Evolutionary conservation across 2,329 filamentous ascomycete genomes (phyloP), one percentile per base, ranked within the genome.

Genomic region (Penicillium vulpinum): DNA sequence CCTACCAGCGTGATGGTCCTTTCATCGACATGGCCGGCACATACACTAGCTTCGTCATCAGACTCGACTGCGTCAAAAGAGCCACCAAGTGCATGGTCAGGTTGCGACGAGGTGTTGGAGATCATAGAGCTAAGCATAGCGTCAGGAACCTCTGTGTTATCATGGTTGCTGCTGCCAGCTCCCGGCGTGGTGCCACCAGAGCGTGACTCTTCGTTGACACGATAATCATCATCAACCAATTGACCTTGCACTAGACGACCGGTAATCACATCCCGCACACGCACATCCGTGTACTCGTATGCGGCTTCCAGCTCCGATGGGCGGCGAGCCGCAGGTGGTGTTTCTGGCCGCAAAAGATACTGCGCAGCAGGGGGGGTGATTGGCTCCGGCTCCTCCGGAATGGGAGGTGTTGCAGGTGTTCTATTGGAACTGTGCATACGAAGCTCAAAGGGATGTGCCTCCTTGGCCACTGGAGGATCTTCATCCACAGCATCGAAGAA

Each of bases 1-100:
- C 94, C 94, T 15, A 99, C 94, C n/a, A 99, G 82, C 0, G 94
- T 99, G 67, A 99, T 95, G 80, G 93, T 96, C 70, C 92, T 92
- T 78, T 99, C 94, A 22, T 93, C 81, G 59, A 88, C 87, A 11
- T 88, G 86, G 64, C 93, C 87, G 67, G 52, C 63, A 21, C 31
- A 52, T 16, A 64, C 58, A 39, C 70, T 73, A 15, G 62, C 70
- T 51, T 95, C 91, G 68, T 99, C 94, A 74, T 97, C 94, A 60
- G 97, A 94, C 13, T 84, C 88, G n/a, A 83, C 88, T 10, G 88
- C 91, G 69, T 97, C 93, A 36, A 87, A 89, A 2, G 91, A 91
- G 47, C 92, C 92, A 41, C 92, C 92, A 0, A 96, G 82, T 3
- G 88, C 88, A 68, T 90, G 84, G 11, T 89, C 85, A 2, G 83